Evolutionary conservation across 2,329 filamentous ascomycete species (phyloP).

Genomic region (Trichoderma sp.): DNA sequence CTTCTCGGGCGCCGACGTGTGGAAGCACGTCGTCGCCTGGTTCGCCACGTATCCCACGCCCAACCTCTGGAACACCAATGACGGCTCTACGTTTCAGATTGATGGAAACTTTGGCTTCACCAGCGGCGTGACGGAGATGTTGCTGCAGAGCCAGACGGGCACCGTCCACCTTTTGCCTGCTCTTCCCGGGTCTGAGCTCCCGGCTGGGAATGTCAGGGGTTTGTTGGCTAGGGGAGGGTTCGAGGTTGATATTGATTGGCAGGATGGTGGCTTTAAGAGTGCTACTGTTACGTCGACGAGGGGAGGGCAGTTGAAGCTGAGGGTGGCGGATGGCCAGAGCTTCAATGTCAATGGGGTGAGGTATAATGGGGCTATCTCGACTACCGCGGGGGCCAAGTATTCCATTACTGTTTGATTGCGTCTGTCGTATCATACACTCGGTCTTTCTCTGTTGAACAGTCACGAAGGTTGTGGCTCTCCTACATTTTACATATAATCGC

Average conservation of each 20-base stretch:
- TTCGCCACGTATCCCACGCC: conserved; percentile 34
- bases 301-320: conserved; percentile 32
- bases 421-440: too few species aligned
- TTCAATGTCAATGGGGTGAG: conserved; percentile 32
- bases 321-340: conserved; percentile 29
- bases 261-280: conserved; percentile 28
- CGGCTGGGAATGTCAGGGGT: conserved; percentile 32
- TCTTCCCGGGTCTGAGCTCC: conserved; percentile 32
- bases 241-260: conserved; percentile 33
- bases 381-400: conserved; percentile 21
- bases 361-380: conserved; percentile 28
- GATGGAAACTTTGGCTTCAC: conserved; percentile 54
- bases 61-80: conserved; percentile 47
- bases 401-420: conserved; percentile 6
- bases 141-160: conserved; percentile 45
- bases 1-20: conserved; percentile 41
- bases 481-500: background rate
- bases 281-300: conserved; percentile 33
- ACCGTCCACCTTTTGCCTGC: conserved; percentile 37
- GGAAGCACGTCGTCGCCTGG: conserved; percentile 31
- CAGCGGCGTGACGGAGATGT: conserved; percentile 48
- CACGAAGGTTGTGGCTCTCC: background rate
- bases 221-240: conserved; percentile 33
- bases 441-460: background rate
- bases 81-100: conserved; percentile 47